Conservation (phyloP, 768 basidiomycete species). For the Auricularia sp. region DNA sequence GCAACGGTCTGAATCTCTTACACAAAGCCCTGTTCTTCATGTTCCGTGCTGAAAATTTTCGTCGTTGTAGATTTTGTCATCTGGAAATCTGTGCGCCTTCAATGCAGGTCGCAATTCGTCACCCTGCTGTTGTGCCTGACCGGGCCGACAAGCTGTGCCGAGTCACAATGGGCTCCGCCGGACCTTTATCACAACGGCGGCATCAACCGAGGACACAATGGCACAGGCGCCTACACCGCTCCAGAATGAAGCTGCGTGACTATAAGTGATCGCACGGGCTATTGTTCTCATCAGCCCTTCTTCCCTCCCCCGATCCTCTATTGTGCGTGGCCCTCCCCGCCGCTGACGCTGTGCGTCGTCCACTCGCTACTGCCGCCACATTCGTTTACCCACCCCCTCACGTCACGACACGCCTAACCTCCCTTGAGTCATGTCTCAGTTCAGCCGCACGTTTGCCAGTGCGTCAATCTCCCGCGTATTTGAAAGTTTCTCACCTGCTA, state of each 20-base stretch:
- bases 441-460: constrained; percentile 1
- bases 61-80: no score
- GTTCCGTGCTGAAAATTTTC: no score
- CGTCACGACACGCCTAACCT: neutral
- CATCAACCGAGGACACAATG: neutral
- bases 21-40: no score
- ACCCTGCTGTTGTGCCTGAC: neutral
- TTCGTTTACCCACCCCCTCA: constrained; percentile 1
- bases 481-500: neutral
- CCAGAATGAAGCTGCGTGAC: neutral
- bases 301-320: neutral
- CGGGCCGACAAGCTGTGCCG: neutral
- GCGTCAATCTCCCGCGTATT: neutral
- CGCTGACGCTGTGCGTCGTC: constrained; percentile 3
- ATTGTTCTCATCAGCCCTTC: neutral
- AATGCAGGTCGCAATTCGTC: neutral
- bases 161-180: neutral
- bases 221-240: neutral
- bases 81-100: no score
- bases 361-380: neutral
- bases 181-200: neutral
- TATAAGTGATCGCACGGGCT: neutral
- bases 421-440: neutral
- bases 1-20: no score
- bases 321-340: neutral